Evolutionary conservation across 1,284 basidiomycete genomes (phyloP), one percentile per base, ranked within the genome.

Genomic region (Mycena citricolor): DNA sequence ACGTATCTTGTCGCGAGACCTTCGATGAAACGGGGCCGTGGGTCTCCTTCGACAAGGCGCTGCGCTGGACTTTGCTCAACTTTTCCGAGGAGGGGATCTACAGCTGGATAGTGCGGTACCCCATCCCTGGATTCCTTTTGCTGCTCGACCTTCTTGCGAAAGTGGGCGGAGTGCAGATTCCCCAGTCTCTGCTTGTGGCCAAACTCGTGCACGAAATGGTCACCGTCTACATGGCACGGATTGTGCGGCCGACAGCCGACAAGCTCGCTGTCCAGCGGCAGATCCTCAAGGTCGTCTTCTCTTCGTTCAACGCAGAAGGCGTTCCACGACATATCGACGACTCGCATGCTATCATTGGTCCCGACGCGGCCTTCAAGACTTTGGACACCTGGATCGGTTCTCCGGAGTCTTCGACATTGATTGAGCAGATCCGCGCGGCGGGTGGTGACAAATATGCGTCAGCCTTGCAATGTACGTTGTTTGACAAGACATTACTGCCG

Each of bases 151-250:
- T 52, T 5, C 42, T 52, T 11, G 26, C 10, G 4, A n/a, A 42
- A 20, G 42, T 48, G 14, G 44, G 42, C 11, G 39, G 39, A 17
- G 50, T 30, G n/a, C 22, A 39, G 21, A 39, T 49, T 17, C 46
- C 50, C 8, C 42, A 52, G 31, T 42, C 21, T 13, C 10, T 52
- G 22, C 50, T 45, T 17, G 35, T 45, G 1, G 39, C 39, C 20
- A 52, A 52, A 31, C 46, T 52, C 16, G 40, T 52, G 42, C 50
- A 52, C 43, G 50, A 52, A 37, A 36, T 43, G n/a, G 46, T 52
- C 26, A 46, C 50, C 11, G 42, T 49, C 11, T 52, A 48, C 32
- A 52, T 52, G 50, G 16, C 46, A 7, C 46, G 50, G 12, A 42
- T 48, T 29, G 34, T 41, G 21, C 40, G 35, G 22, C n/a, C 26